phyloP scores from a whole-genome alignment of 805 yeast species.

The Ogataea thermomethanolica region DNA sequence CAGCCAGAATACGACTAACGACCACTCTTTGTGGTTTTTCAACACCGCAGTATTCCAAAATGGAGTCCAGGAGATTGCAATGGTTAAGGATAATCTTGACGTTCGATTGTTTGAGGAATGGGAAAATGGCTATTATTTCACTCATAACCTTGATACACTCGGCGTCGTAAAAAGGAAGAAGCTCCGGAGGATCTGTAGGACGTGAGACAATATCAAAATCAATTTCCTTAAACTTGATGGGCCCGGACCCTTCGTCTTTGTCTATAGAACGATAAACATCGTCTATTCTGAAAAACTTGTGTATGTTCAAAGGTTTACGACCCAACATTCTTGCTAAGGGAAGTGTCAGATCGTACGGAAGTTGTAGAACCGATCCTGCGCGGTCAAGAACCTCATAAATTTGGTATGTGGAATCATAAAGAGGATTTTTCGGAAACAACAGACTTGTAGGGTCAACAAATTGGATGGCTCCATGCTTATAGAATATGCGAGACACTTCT shows the following conservation, averaged over 20 bases:
- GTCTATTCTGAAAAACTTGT: constrained; percentile 71
- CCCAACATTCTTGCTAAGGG: constrained; percentile 88
- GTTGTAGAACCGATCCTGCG: constrained; percentile 82
- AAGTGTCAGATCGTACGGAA: constrained; percentile 84
- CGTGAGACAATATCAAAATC: constrained; percentile 76
- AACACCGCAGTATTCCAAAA: constrained; percentile 78
- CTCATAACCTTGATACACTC: constrained; percentile 82
- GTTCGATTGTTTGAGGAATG: constrained; percentile 58
- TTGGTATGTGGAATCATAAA: constrained; percentile 57
- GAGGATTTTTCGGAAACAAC: constrained; percentile 79
- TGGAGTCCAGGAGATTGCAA: constrained; percentile 68
- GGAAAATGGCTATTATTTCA: constrained; percentile 63
- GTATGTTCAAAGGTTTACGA: constrained; percentile 47
- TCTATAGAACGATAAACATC: constrained; percentile 74
- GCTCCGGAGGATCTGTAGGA: constrained; percentile 27
- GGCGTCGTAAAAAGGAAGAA: constrained; percentile 66
- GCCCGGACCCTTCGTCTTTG: constrained; percentile 61
- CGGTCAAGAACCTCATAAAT: constrained; percentile 80
- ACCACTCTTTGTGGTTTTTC: constrained; percentile 68
- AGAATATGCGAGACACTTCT: constrained; percentile 60
- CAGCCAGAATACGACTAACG: constrained; percentile 71
- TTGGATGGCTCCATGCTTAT: constrained; percentile 83
- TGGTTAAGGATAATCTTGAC: constrained; percentile 72
- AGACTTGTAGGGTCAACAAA: constrained; percentile 53
- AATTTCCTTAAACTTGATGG: constrained; percentile 73